These are phyloP conservation scores for Prosopis cineraria DNA, from an alignment of 306 rosid species.

Conservation along the genomic window DNA sequence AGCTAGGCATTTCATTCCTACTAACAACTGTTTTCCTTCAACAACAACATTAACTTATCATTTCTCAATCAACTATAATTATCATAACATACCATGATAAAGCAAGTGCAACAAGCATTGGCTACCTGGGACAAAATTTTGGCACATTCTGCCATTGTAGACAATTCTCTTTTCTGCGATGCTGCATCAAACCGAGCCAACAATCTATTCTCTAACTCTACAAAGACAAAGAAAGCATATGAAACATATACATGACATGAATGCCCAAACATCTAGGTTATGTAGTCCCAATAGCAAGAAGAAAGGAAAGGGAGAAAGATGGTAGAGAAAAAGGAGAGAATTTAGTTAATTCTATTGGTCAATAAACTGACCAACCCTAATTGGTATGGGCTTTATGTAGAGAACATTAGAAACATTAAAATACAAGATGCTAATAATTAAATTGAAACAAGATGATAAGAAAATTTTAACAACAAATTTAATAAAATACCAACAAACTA, in stretches of 20 bases:
- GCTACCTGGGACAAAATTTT: conserved; percentile 94
- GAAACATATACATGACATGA: conserved; percentile 12
- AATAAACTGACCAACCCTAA: background rate
- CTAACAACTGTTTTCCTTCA: no score
- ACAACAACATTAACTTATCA: background rate
- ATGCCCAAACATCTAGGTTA: conserved; percentile 22
- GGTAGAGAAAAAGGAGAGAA: background rate
- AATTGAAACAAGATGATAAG: no score
- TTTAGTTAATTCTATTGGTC: background rate
- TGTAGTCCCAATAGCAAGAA: background rate
- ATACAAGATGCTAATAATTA: background rate
- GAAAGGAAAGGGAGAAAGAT: background rate
- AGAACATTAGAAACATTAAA: background rate
- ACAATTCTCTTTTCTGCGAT: conserved; percentile 84
- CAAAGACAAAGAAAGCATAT: conserved; percentile 34
- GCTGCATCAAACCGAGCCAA: conserved; percentile 94
- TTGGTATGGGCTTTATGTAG: background rate
- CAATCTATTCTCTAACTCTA: conserved; percentile 97
- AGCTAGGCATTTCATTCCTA: no score
- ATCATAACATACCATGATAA: background rate
- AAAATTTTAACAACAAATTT: no score
- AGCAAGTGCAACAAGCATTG: conserved; percentile 31
- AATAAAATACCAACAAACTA: no score
- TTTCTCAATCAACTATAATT: background rate
- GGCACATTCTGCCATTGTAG: conserved; percentile 98